Percentiles rank a stretch among this genome's conserved stretches.
Conservation (phyloP, 257 asterid species). For the Galeopsis tetrahit region DNA sequence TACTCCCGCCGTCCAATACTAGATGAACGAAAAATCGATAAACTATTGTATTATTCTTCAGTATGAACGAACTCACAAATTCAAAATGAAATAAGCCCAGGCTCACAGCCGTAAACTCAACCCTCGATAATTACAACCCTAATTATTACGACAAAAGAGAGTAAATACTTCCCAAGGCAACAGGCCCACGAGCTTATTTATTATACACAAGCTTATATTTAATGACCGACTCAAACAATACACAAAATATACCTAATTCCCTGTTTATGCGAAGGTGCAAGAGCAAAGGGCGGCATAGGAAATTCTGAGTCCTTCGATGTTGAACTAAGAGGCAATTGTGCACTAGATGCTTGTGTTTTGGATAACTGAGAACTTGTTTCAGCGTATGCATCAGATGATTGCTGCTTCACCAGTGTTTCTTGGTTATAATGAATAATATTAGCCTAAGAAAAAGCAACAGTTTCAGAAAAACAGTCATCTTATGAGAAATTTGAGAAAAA, state of each 20-base stretch:
- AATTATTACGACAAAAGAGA: neutral
- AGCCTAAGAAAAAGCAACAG: slow-evolving; percentile 52
- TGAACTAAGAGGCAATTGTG: slow-evolving; percentile 50
- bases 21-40: too few relatives aligned
- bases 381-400: slow-evolving; percentile 41
- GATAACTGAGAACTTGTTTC: slow-evolving; percentile 49
- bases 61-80: neutral
- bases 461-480: slow-evolving; percentile 28
- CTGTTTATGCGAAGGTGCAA: slow-evolving; percentile 68
- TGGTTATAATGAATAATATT: slow-evolving; percentile 74
- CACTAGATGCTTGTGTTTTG: slow-evolving; percentile 44
- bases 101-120: neutral
- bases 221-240: neutral
- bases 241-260: slow-evolving; percentile 60
- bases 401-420: slow-evolving; percentile 63
- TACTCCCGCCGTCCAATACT: too few relatives aligned
- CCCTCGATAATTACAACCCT: neutral
- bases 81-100: neutral
- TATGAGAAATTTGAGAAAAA: slow-evolving; percentile 11
- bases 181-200: neutral
- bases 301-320: slow-evolving; percentile 65
- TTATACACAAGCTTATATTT: too few relatives aligned
- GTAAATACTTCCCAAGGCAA: neutral
- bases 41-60: neutral
- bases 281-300: slow-evolving; percentile 96